Conservation (phyloP, 2,329 filamentous ascomycete genomes). For the Cercospora sesami region DNA sequence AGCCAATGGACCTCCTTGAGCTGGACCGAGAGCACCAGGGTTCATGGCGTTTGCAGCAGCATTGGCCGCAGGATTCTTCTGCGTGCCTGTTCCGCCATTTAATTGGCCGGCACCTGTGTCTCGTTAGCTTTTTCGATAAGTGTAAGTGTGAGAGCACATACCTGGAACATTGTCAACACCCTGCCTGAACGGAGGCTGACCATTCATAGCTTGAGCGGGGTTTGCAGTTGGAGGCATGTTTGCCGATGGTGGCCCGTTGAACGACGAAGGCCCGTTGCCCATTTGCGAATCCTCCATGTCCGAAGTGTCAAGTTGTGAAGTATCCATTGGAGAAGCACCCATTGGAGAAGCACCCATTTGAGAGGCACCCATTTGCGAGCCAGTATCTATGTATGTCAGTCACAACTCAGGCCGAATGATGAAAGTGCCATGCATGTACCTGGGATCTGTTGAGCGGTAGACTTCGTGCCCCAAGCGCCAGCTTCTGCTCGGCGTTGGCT, state of each 20-base stretch:
- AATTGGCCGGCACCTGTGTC: neutral
- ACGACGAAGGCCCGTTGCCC: neutral
- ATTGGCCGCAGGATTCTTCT: slow-evolving; percentile 29
- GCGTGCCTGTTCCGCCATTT: neutral
- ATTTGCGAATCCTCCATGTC: neutral
- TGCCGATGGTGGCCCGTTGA: neutral
- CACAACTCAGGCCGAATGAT: neutral
- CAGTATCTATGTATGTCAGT: neutral
- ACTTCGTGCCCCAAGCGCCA: neutral
- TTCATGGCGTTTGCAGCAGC: slow-evolving; percentile 47
- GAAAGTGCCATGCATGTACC: neutral
- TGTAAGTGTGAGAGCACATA: neutral
- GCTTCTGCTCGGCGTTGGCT: neutral
- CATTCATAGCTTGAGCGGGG: neutral
- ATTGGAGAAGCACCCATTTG: neutral
- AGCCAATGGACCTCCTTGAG: neutral
- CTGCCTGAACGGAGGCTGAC: neutral
- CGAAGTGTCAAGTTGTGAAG: neutral
- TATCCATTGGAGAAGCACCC: neutral
- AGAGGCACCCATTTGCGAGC: neutral
- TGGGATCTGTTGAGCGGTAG: neutral
- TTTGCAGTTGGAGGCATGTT: neutral
- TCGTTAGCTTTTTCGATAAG: neutral
- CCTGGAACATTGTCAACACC: neutral
- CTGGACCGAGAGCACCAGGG: neutral